Conservation (phyloP, 1,139 yeast genomes). For the Yamadazyma oceani region DNA sequence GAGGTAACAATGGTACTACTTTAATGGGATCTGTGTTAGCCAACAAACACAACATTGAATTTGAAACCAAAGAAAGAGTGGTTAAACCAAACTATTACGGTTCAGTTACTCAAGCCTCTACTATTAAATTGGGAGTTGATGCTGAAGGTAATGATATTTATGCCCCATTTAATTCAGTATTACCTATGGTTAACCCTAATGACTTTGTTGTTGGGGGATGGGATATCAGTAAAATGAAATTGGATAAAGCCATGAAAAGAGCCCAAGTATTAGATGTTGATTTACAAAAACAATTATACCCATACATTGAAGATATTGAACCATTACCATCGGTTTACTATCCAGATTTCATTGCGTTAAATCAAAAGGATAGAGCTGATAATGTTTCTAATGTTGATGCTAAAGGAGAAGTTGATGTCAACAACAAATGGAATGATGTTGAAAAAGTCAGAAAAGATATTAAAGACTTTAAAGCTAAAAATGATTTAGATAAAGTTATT, state of each 20-base stretch:
- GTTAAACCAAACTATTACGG: conserved; percentile 88
- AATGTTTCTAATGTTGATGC: conserved; percentile 65
- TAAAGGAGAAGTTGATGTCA: conserved; percentile 51
- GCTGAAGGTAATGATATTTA: conserved; percentile 79
- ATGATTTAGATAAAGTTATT: conserved; percentile 80
- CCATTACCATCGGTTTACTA: conserved; percentile 89
- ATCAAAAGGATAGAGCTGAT: conserved; percentile 90
- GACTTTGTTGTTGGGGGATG: conserved; percentile 92
- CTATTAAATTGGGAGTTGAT: conserved; percentile 87
- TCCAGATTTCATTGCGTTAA: conserved; percentile 95
- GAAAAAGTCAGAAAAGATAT: conserved; percentile 85
- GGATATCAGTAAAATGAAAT: conserved; percentile 78
- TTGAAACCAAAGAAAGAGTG: conserved; percentile 80
- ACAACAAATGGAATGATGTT: conserved; percentile 86
- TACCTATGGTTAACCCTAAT: conserved; percentile 88
- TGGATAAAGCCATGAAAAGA: conserved; percentile 80
- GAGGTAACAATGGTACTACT: conserved; percentile 97
- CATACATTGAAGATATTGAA: conserved; percentile 58
- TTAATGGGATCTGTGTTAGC: conserved; percentile 83
- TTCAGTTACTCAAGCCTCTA: conserved; percentile 93
- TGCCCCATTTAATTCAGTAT: conserved; percentile 87
- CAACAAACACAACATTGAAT: conserved; percentile 74
- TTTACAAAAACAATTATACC: conserved; percentile 74
- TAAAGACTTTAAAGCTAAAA: conserved; percentile 69
- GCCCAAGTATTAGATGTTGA: conserved; percentile 85